Percentiles rank a stretch among this genome's conserved stretches.
phyloP scores from a whole-genome alignment of 2,329 filamentous ascomycete species.

The Penicillium carneum region DNA sequence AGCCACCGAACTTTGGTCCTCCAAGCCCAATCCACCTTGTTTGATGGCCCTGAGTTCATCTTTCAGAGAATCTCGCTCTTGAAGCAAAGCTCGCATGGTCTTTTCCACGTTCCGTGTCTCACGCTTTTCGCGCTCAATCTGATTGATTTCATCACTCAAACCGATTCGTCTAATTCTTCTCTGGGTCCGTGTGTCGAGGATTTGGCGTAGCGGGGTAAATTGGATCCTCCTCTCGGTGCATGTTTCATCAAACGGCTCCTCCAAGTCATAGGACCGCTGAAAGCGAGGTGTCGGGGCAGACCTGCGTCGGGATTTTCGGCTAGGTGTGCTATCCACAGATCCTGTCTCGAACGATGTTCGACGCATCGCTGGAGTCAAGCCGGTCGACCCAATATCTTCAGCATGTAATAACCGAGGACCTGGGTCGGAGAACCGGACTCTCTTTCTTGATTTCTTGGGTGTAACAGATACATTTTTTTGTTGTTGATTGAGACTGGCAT shows the following conservation, averaged over 20 bases:
- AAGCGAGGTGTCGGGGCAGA: constrained; percentile 45
- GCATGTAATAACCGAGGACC: constrained; percentile 39
- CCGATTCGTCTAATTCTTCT: constrained; percentile 55
- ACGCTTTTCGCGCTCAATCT: constrained; percentile 52
- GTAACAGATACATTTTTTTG: constrained; percentile 28
- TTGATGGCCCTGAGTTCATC: constrained; percentile 38
- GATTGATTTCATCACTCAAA: constrained; percentile 57
- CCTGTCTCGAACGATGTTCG: constrained; percentile 47
- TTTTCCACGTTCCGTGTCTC: constrained; percentile 37
- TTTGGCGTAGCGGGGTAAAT: constrained; percentile 55
- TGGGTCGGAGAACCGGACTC: constrained; percentile 57
- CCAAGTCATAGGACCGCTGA: constrained; percentile 33
- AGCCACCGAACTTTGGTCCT: constrained; percentile 20
- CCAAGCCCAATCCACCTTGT: constrained; percentile 16
- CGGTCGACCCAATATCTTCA: constrained; percentile 43
- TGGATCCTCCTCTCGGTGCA: constrained; percentile 48
- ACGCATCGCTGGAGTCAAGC: constrained; percentile 55
- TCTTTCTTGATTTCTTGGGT: constrained; percentile 49
- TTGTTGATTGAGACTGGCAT: neutral
- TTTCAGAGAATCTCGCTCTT: constrained; percentile 41
- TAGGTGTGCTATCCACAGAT: constrained; percentile 40
- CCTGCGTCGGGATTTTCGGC: constrained; percentile 39
- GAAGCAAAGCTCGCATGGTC: constrained; percentile 35
- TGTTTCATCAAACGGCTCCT: constrained; percentile 29
- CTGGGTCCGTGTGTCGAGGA: constrained; percentile 52